Percentiles rank a stretch among this genome's conserved stretches.
Conservation (phyloP, 345 rosid genomes). For the Populus ilicifolia region DNA sequence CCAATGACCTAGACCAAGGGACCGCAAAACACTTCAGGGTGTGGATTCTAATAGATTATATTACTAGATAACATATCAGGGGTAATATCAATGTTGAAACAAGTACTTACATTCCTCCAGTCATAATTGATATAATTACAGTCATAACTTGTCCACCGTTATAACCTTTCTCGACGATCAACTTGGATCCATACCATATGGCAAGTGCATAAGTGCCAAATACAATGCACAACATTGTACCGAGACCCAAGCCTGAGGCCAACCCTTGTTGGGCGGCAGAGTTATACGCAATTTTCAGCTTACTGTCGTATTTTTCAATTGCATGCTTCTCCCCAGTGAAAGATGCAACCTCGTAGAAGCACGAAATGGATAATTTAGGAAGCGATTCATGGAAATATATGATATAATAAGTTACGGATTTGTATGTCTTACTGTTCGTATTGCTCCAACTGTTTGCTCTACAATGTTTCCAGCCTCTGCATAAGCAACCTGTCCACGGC, state of each 20-base stretch:
- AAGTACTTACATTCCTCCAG: conserved; percentile 68
- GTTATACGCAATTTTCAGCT: conserved; percentile 52
- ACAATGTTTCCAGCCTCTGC: conserved; percentile 83
- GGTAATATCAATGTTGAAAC: not conserved
- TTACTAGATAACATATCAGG: not conserved
- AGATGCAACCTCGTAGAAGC: conserved; percentile 60
- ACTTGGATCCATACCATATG: conserved; percentile 63
- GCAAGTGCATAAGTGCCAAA: conserved; percentile 62
- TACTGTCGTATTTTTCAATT: conserved; percentile 49
- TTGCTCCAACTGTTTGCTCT: conserved; percentile 78
- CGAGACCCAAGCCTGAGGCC: conserved; percentile 68
- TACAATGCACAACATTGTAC: conserved; percentile 39
- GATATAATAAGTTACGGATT: not conserved
- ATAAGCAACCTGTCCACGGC: conserved; percentile 74
- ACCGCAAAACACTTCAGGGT: not conserved
- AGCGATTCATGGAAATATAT: not conserved
- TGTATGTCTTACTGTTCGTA: conserved; percentile 59
- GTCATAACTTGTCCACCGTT: conserved; percentile 72
- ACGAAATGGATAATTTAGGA: not conserved
- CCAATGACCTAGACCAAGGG: conserved; percentile 42
- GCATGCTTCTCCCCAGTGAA: conserved; percentile 84
- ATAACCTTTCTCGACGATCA: conserved; percentile 62
- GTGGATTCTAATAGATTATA: not conserved
- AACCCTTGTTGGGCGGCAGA: conserved; percentile 61
- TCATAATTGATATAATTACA: conserved; percentile 57